phyloP scores from a whole-genome alignment of 2,329 filamentous ascomycete species.

The Paecilomyces niveus region DNA sequence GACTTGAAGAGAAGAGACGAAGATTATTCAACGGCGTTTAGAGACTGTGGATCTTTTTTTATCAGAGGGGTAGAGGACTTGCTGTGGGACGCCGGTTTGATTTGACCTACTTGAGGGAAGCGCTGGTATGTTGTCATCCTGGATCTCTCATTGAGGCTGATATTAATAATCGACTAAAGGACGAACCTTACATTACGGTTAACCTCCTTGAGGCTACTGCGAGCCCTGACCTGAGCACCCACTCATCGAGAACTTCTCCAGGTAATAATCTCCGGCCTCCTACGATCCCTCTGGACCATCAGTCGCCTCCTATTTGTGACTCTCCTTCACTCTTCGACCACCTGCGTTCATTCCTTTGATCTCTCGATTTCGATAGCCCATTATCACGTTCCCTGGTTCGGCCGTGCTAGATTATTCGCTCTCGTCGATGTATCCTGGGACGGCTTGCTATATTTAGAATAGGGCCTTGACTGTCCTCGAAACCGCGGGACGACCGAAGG shows the following conservation, averaged over 20 bases:
- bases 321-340: not conserved
- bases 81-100: not conserved
- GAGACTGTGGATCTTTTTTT: not conserved
- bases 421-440: not conserved
- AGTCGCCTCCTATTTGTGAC: not conserved
- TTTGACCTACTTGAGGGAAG: not conserved
- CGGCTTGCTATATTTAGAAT: conserved; percentile 5
- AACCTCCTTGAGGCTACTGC: not conserved
- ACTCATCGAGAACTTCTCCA: not conserved
- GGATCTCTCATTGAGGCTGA: not conserved
- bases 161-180: not conserved
- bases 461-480: not conserved
- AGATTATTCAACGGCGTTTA: not conserved
- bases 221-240: not conserved
- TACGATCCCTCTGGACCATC: not conserved
- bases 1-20: not conserved
- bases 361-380: not conserved
- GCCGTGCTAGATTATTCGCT: not conserved
- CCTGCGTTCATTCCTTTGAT: not conserved
- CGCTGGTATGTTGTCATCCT: not conserved
- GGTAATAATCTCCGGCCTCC: not conserved
- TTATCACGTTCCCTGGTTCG: not conserved
- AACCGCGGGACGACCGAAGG: conserved; percentile 1
- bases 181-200: not conserved
- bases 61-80: not conserved